Percentiles rank a stretch among this genome's conserved stretches.
Evolutionary conservation across 768 basidiomycete genomes (phyloP).

Genomic region (Coprinellus micaceus): DNA sequence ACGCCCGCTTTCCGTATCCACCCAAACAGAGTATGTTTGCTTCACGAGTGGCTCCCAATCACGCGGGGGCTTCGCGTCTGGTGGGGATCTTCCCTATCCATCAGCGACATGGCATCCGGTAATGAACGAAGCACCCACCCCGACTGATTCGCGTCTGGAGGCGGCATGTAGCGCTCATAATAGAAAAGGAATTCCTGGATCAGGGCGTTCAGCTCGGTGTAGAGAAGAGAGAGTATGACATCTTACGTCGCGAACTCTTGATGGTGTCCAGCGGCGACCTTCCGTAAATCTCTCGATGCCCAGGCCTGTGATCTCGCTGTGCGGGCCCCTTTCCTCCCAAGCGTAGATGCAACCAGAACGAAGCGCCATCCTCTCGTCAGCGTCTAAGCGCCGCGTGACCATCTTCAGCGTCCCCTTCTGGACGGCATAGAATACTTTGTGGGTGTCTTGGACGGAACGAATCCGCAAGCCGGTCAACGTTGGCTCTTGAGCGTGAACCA

Average conservation of each 20-base stretch:
- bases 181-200: slow-evolving; percentile 80
- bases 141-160: slow-evolving; percentile 39
- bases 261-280: slow-evolving; percentile 79
- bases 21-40: slow-evolving; percentile 82
- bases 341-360: slow-evolving; percentile 53
- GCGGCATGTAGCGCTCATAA: slow-evolving; percentile 65
- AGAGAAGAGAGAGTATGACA: slow-evolving; percentile 14
- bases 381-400: slow-evolving; percentile 74
- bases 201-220: slow-evolving; percentile 9
- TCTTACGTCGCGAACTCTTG: slow-evolving; percentile 75
- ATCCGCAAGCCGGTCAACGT: slow-evolving; percentile 72
- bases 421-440: slow-evolving; percentile 76
- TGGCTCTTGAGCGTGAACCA: slow-evolving; percentile 57
- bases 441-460: slow-evolving; percentile 73
- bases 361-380: slow-evolving; percentile 65
- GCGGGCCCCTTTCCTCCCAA: slow-evolving; percentile 76
- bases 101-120: background rate
- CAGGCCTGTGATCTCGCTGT: slow-evolving; percentile 70
- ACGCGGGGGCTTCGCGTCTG: slow-evolving; percentile 37
- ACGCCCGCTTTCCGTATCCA: slow-evolving; percentile 56
- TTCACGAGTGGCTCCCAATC: slow-evolving; percentile 73
- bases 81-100: background rate
- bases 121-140: slow-evolving; percentile 30
- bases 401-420: slow-evolving; percentile 60
- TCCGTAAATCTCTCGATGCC: slow-evolving; percentile 86